Base-by-base conservation (phyloP, 176 grass and related monocot genomes). In the Musa schizocarpa region DNA sequence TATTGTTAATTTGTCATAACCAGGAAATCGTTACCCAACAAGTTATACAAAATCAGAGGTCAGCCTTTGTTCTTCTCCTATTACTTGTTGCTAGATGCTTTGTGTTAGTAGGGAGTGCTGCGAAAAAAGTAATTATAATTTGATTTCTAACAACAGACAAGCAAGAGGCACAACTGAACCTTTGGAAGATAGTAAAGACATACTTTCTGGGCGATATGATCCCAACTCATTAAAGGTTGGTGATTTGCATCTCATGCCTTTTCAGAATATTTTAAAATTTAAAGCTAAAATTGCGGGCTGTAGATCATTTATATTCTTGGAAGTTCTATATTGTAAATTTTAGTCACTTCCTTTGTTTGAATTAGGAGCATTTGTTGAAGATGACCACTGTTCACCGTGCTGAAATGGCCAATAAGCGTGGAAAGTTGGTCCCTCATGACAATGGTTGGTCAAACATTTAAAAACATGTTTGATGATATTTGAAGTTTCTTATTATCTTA, bases 21-120 rank as follows among this genome's bases (percentile, higher is more conserved):
- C 74, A 99, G 95, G 95, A 99, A 77, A 87, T 99, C 78, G 82
- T 86, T 76, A 91, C 86, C 6, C 90, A 92, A 66, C 86, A 91
- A 89, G 76, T 94, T 26, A 94, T 99, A 76, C 88, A 99, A 53
- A 91, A 83, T 63, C 90, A 87, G 87, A 94, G 95, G 90, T 97
- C 77, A 56, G 83, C 78, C 75, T 26, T 22, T 76, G 72, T 65
- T 50, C 13, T 56, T 77, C 71, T 50, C 14, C 27, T 80, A 14
- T 74, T 76, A 73, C 58, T 50, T 9, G 43, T 78, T 72, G 20
- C 75, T 68, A 13, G 59, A 11, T 10, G 11, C 19, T 10, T n/a
- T 8, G n/a, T 73, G 22, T 72, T 64, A 70, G 52, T 9, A 9
- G 23, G 19, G 17, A 69, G 58, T 24, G 3, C 34, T 65, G 9